Evolutionary conservation across 2,329 filamentous ascomycete species (phyloP), one percentile per base, ranked within the genome.

Genomic region (Cladosporium velox): DNA sequence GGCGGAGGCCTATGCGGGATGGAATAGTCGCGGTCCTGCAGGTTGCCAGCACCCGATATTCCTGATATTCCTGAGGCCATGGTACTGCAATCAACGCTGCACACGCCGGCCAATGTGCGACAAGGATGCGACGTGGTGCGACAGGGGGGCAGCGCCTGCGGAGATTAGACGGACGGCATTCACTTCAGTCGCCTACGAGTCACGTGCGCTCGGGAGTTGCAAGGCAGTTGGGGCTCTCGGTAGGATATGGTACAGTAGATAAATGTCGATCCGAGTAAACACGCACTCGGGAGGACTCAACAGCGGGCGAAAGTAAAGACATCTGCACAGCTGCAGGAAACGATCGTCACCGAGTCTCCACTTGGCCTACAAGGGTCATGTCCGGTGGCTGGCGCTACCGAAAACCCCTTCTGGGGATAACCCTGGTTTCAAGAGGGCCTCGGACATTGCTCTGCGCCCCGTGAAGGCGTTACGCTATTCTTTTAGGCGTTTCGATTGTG

Each of bases 1-100:
- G 71, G 69, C 11, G 69, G 66, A 28, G 61, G 14, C 26, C 71
- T 70, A 65, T 72, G 72, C 26, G 69, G 65, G 34, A 64, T 44
- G 24, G 67, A 69, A 63, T 72, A 73, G 67, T 73, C 70, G 38
- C 67, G 66, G 44, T 72, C 71, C 47, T 66, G 65, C 65, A 69
- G 66, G 49, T 65, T 61, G 41, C 66, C 66, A 35, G 68, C 69
- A 57, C 66, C 68, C 44, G 58, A 69, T 47, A 70, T 69, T 59
- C 57, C 57, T 38, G 57, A 18, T 35, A 58, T 35, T 62, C 68
- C 68, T 65, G 70, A 67, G 41, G 70, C 70, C 70, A 72, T 72
- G 35, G 35, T 30, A 38, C 34, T 55, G 61, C 51, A 64, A 52
- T 51, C 59, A 62, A 52, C 28, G 60, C 60, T 44, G 51, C 51